Evolutionary conservation across 768 basidiomycete species (phyloP).

Genomic region (Tricholoma saponaceum): DNA sequence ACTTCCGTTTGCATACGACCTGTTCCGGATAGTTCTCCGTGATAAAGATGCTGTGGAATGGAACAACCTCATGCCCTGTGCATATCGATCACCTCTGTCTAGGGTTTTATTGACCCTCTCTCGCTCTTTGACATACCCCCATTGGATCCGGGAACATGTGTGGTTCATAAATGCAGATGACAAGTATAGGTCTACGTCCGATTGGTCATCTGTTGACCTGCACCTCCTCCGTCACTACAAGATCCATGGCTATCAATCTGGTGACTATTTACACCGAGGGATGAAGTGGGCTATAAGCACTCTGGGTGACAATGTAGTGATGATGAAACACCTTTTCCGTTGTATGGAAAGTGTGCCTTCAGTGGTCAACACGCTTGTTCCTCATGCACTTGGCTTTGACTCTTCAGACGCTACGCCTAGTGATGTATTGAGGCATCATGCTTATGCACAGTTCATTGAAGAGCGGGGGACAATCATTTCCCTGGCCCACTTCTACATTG

Average conservation of each 20-base stretch:
- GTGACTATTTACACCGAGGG: not conserved
- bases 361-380: not conserved
- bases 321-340: not conserved
- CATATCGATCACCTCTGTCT: constrained; percentile 1
- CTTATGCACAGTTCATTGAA: not conserved
- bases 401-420: not conserved
- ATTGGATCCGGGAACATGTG: no score
- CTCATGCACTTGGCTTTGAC: not conserved
- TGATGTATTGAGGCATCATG: not conserved
- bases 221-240: not conserved
- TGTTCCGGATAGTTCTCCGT: not conserved
- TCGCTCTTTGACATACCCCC: not conserved
- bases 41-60: not conserved
- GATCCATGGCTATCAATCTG: not conserved
- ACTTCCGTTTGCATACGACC: not conserved
- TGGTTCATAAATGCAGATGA: not conserved
- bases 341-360: not conserved
- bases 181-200: not conserved
- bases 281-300: not conserved
- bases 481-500: not conserved
- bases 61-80: not conserved
- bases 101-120: not conserved
- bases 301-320: not conserved
- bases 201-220: not conserved
- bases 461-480: not conserved